Conservation (phyloP, 768 basidiomycete species). For the Hygrophorus pudorinus region DNA sequence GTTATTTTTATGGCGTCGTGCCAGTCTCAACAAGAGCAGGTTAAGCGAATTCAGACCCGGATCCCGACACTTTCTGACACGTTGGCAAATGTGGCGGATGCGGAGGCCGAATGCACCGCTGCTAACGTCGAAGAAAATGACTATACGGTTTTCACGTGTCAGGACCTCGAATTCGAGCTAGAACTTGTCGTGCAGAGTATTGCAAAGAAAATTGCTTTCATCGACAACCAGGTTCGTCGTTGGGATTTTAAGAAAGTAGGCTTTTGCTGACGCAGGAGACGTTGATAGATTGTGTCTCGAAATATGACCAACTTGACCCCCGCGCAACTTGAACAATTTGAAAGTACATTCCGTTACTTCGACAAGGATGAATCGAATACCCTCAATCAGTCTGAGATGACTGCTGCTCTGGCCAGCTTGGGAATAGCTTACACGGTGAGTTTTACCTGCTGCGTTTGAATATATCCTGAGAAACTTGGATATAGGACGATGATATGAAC, state of each 20-base stretch:
- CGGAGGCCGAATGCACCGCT: constrained; percentile 67
- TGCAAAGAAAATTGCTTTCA: constrained; percentile 86
- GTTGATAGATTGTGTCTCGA: constrained; percentile 75
- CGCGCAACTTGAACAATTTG: constrained; percentile 92
- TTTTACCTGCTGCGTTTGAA: not conserved
- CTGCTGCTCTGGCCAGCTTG: constrained; percentile 88
- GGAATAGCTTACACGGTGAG: constrained; percentile 85
- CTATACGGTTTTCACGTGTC: constrained; percentile 81
- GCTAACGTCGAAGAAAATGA: constrained; percentile 98
- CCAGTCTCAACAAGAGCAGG: constrained; percentile 69
- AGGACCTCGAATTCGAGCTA: constrained; percentile 86
- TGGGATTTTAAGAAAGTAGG: not conserved
- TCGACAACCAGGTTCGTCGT: constrained; percentile 80
- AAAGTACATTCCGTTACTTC: constrained; percentile 95
- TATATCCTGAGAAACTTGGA: not conserved
- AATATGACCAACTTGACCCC: constrained; percentile 93
- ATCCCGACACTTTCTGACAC: constrained; percentile 56
- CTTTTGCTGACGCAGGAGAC: constrained; percentile 1
- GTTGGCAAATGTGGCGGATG: constrained; percentile 43
- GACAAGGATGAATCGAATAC: constrained; percentile 91
- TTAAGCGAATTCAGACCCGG: constrained; percentile 53
- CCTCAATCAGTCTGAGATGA: constrained; percentile 74
- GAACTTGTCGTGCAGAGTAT: constrained; percentile 74
- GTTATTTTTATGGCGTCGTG: too few species aligned
- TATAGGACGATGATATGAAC: constrained; percentile 79